Percentiles rank a stretch among this genome's conserved stretches.
Evolutionary conservation across 2,329 filamentous ascomycete species (phyloP).

Genomic region (Arthrinium phaeospermum): DNA sequence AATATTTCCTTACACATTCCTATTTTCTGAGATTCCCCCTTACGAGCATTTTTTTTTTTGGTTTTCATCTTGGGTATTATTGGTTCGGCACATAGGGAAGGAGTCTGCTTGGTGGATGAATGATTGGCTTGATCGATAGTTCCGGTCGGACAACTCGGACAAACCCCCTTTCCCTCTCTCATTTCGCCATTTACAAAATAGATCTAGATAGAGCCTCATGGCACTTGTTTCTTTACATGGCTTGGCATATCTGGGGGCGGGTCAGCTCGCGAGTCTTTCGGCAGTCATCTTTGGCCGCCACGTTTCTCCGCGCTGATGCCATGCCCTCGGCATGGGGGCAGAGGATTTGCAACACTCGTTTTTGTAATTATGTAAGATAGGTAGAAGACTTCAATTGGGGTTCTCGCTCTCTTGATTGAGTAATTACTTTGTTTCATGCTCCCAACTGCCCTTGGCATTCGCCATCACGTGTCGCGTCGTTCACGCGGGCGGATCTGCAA

Average conservation of each 20-base stretch:
- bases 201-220: not conserved
- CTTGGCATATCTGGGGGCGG: slow-evolving; percentile 3
- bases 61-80: not conserved
- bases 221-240: not conserved
- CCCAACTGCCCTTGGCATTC: not conserved
- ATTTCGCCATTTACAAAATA: not conserved
- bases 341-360: not conserved
- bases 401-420: not conserved
- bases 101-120: not conserved
- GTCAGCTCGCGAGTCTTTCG: not conserved
- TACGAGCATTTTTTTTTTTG: not conserved
- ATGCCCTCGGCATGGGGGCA: not conserved
- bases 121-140: not conserved
- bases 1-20: not conserved
- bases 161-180: not conserved
- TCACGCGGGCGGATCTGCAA: not conserved
- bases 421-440: not conserved
- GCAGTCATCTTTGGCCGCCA: not conserved
- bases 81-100: not conserved
- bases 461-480: not conserved
- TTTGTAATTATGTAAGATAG: not conserved
- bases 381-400: not conserved
- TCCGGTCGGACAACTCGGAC: not conserved
- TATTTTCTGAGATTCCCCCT: not conserved
- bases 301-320: not conserved